Evolutionary conservation across 371 early-diverging fungal genomes (phyloP).

Genomic region (Syncephalastrum sp.): DNA sequence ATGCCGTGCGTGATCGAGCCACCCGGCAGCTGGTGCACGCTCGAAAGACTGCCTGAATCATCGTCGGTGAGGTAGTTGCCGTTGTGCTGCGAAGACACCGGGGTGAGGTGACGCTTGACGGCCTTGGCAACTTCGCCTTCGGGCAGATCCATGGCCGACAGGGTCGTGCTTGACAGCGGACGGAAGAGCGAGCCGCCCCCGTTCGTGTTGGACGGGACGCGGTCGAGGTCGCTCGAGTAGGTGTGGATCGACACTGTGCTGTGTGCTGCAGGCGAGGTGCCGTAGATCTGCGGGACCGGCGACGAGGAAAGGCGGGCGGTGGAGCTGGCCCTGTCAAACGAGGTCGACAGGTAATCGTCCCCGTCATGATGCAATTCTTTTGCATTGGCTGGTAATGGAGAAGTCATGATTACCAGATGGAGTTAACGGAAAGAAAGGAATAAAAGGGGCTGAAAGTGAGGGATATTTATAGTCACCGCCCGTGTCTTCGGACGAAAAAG

Average conservation of each 20-base stretch:
- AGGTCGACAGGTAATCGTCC: slow-evolving; percentile 24
- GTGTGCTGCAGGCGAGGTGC: background rate
- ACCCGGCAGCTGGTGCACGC: slow-evolving; percentile 48
- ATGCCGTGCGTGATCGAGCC: slow-evolving; percentile 60
- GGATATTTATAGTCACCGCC: background rate
- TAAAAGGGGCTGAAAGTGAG: background rate
- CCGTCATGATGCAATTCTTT: slow-evolving; percentile 31
- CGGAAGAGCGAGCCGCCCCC: slow-evolving; percentile 26
- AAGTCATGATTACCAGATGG: slow-evolving; percentile 27
- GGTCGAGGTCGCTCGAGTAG: slow-evolving; percentile 6
- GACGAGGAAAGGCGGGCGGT: slow-evolving; percentile 1
- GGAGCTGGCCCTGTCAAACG: slow-evolving; percentile 35
- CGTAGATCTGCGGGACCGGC: background rate
- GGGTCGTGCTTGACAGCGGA: slow-evolving; percentile 31
- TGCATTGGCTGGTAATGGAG: slow-evolving; percentile 51
- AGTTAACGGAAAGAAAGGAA: background rate
- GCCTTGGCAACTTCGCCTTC: slow-evolving; percentile 67
- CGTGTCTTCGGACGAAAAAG: background rate
- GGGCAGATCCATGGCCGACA: slow-evolving; percentile 50
- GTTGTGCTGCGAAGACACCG: too few relatives aligned
- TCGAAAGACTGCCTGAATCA: slow-evolving; percentile 13
- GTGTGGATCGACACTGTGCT: background rate
- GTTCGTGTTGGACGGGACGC: slow-evolving; percentile 22
- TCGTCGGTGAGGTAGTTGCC: too few relatives aligned
- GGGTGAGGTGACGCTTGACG: slow-evolving; percentile 64